A percentile compares a stretch with the other conserved stretches of the same genome.
Conservation (phyloP, 2,329 filamentous ascomycete genomes). For the Penicillium sp. region DNA sequence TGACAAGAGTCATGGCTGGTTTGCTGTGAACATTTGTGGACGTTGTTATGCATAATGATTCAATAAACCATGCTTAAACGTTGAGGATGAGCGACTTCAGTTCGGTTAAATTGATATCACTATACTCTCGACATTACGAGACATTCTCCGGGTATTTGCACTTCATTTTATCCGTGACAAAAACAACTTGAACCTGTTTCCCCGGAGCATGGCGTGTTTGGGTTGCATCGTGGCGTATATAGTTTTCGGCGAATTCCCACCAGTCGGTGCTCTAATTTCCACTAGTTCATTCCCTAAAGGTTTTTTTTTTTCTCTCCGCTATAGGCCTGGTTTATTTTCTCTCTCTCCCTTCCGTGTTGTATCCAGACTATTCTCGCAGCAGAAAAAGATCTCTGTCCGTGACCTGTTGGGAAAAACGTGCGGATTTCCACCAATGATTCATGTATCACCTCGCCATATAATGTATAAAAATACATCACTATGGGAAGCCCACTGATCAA, state of each 20-base stretch:
- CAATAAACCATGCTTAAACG: not conserved
- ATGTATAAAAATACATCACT: not conserved
- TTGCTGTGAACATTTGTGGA: slow-evolving; percentile 21
- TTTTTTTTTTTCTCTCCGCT: not conserved
- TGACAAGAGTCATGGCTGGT: slow-evolving; percentile 37
- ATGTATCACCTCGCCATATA: not conserved
- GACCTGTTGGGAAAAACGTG: not conserved
- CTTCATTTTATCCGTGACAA: not conserved
- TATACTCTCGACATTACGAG: not conserved
- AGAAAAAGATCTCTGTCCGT: not conserved
- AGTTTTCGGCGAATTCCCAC: slow-evolving; percentile 7
- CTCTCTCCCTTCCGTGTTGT: not conserved
- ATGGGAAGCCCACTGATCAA: not conserved
- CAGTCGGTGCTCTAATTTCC: slow-evolving; percentile 3
- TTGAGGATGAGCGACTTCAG: not conserved
- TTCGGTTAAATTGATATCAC: not conserved
- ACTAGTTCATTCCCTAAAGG: not conserved
- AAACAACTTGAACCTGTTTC: not conserved
- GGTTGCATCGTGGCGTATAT: not conserved
- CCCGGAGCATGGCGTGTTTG: not conserved
- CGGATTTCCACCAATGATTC: slow-evolving; percentile 15
- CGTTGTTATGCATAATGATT: not conserved
- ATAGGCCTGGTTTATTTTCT: not conserved
- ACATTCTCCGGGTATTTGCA: not conserved
- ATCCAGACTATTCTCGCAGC: not conserved